Evolutionary conservation across 139 green algal genomes (phyloP).

Genomic region (Micromonas commoda): DNA sequence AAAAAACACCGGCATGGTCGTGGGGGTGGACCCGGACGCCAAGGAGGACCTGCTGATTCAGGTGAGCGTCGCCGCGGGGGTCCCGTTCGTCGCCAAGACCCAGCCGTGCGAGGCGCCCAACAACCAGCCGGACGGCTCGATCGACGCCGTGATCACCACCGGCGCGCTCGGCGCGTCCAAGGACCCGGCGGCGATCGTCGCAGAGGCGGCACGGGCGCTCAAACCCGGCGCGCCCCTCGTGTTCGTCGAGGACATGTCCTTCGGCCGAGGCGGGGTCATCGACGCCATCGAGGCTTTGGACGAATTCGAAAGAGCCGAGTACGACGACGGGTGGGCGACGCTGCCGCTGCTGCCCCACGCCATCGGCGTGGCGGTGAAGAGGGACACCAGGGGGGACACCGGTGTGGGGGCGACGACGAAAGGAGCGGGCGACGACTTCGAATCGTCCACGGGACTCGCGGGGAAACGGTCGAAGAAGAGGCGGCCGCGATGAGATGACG

Average conservation of each 20-base stretch:
- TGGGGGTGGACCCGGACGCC: background rate
- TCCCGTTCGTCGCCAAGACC: background rate
- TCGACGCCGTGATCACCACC: constrained; percentile 16
- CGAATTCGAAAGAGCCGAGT: background rate
- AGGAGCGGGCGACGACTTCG: background rate
- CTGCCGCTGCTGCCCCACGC: background rate
- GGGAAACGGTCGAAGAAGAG: background rate
- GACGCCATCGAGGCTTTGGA: background rate
- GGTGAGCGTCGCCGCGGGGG: background rate
- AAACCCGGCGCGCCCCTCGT: background rate
- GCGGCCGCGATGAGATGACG: too few species aligned
- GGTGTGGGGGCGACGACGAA: background rate
- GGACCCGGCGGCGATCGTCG: background rate
- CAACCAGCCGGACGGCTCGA: background rate
- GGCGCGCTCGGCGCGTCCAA: background rate
- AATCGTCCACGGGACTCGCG: background rate
- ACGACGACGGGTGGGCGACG: constrained; percentile 15
- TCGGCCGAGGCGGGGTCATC: background rate
- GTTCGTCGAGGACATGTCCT: constrained; percentile 7
- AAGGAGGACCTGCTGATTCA: background rate
- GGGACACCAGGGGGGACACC: background rate
- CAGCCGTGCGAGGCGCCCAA: background rate
- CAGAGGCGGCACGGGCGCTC: background rate
- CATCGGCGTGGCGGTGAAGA: constrained; percentile 14
- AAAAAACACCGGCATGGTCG: background rate